Base-by-base conservation (phyloP, 1,284 basidiomycete genomes). In the Grifola frondosa region DNA sequence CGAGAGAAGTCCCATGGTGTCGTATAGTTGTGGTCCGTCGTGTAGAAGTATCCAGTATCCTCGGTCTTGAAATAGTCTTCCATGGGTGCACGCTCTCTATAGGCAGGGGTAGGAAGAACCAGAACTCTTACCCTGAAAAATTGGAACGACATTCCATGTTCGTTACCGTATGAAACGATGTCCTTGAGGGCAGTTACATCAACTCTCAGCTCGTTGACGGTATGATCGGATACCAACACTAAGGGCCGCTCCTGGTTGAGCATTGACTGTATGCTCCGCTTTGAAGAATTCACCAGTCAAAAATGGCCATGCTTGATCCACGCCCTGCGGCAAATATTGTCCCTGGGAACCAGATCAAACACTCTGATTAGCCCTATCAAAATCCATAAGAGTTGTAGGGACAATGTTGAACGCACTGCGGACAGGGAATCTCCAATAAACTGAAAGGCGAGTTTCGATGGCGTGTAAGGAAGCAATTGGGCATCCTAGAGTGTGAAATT, bases 351-450 rank as follows among this genome's bases (percentile, higher is more conserved):
- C 36, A 15, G 21, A 25, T 37, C 31, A 33, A 3, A 49, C 34
- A 13, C 32, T 41, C 42, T 37, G 16, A 29, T 55, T 24, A 46
- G 44, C 19, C 6, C 19, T 31, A 26, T 42, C 29, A 21, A 32
- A 36, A 26, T 26, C 28, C 32, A 6, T 17, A 17, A 23, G 16
- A 26, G 33, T 12, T 16, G 16, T 16, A 20, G 22, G 11, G 15
- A 24, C 12, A n/a, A n/a, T n/a, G n/a, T n/a, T n/a, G n/a, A 2
- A 54, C 68, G 44, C 53, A 78, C 77, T 20, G 78, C 73, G 10
- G 77, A 79, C 4, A 80, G 60, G 2, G 78, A 80, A 50, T 81
- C 78, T 0, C 78, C 78, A 33, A 82, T 78, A 54, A 78, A 78
- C 46, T 79, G 77, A 49, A 80, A 78, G 1, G 64, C 59, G 9